Evolutionary conservation across 1,139 yeast genomes (phyloP), one percentile per base, ranked within the genome.

Genomic region (Taphrina flavorubra): DNA sequence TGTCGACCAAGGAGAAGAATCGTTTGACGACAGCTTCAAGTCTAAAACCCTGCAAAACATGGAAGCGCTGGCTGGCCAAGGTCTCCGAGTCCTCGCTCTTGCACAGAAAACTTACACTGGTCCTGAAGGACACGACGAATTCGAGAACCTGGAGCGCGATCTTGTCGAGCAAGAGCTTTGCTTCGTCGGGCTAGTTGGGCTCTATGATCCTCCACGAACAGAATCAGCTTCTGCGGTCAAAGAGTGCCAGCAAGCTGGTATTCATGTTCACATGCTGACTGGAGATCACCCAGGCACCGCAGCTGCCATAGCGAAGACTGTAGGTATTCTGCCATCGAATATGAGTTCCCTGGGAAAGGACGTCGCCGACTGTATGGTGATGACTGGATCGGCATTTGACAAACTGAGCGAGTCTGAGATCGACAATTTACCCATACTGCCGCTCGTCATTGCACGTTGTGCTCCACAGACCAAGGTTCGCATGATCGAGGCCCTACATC

Each of bases 201-300:
- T 89, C 72, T 89, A 89, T 76, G 95, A 89, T 77, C 95, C 95
- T 34, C 95, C 95, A 68, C 83, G 96, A 74, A 81, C 82, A 8
- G 94, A 89, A 79, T 85, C 92, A 20, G 86, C 87, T 16, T 83
- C 80, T 11, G 86, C 91, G 3, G 95, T 89, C 49, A 83, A 83
- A 73, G 78, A 80, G 72, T 89, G 94, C 76, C 92, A 88, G 75
- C 80, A 78, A 62, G 95, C 95, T 25, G 95, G 95, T 68, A 87
- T 89, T 73, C 86, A 87, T 74, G 95, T 89, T 60, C 92, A 87
- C 74, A 89, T 89, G 95, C 84, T 89, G 67, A 89, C 95, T 36
- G 95, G 96, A 73, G 95, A 89, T 76, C 94, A 88, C 75, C 90
- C 90, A 2, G 89, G 89, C 56, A 89, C 96, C 60, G 96, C 95